Conservation (phyloP, 192 early-diverging fungal species). For the Polychytrium aggregatum region DNA sequence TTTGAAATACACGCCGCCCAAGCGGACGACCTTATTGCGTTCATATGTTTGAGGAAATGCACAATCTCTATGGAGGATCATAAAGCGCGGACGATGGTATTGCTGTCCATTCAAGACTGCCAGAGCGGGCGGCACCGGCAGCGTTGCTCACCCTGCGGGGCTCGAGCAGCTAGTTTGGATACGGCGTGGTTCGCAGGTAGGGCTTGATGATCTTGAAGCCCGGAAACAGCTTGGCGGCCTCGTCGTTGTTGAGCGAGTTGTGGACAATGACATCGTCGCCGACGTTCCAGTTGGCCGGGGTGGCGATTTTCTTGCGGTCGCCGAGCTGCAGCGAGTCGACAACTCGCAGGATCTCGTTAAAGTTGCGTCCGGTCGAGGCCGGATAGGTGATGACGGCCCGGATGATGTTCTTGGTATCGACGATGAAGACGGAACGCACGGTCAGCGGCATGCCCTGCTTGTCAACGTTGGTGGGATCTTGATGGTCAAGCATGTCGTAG, state of each 20-base stretch:
- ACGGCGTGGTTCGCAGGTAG: no score
- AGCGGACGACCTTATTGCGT: no score
- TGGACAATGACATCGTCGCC: slow-evolving; percentile 84
- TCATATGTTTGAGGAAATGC: no score
- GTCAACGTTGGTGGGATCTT: slow-evolving; percentile 85
- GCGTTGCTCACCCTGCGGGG: no score
- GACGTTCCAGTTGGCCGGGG: slow-evolving; percentile 88
- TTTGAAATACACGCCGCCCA: no score
- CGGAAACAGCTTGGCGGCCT: slow-evolving; percentile 61
- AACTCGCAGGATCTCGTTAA: slow-evolving; percentile 89
- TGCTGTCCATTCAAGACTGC: no score
- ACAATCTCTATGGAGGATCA: no score
- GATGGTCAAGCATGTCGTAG: slow-evolving; percentile 97
- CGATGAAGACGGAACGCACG: slow-evolving; percentile 89
- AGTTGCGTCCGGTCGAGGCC: slow-evolving; percentile 87
- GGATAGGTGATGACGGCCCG: slow-evolving; percentile 87
- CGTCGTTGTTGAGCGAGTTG: slow-evolving; percentile 75
- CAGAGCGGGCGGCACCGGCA: no score
- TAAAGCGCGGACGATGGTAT: no score
- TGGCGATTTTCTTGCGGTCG: slow-evolving; percentile 80
- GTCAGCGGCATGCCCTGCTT: slow-evolving; percentile 84
- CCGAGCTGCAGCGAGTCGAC: slow-evolving; percentile 89
- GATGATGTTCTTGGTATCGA: slow-evolving; percentile 86
- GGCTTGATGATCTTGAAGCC: slow-evolving; percentile 68
- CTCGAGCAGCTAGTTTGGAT: no score